Evolutionary conservation across 2,329 filamentous ascomycete genomes (phyloP).

Genomic region (Decorospora gaudefroyi): DNA sequence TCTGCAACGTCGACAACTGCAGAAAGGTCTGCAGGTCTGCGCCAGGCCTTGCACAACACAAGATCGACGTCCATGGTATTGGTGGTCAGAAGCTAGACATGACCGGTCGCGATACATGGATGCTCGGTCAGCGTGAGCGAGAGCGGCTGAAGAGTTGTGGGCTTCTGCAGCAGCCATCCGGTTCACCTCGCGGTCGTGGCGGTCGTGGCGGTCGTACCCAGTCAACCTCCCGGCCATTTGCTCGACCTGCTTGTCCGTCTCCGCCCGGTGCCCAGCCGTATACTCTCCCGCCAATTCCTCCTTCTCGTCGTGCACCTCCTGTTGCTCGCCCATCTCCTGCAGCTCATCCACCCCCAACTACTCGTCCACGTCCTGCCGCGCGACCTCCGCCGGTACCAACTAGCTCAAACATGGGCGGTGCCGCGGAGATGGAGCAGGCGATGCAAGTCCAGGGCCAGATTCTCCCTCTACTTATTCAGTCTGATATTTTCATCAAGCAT

Average conservation of each 20-base stretch:
- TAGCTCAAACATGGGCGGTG: constrained; percentile 15
- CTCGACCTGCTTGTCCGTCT: background rate
- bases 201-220: background rate
- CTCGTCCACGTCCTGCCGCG: background rate
- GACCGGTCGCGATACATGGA: constrained; percentile 28
- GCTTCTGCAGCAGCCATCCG: constrained; percentile 9
- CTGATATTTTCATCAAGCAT: constrained; percentile 35
- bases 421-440: constrained; percentile 35
- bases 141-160: constrained; percentile 25
- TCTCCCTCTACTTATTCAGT: constrained; percentile 35
- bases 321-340: background rate
- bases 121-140: constrained; percentile 23
- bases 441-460: constrained; percentile 30
- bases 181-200: constrained; percentile 1
- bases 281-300: background rate
- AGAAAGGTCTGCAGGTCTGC: constrained; percentile 25
- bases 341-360: background rate
- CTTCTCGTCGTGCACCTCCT: background rate
- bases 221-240: background rate
- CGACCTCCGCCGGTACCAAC: background rate
- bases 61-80: constrained; percentile 28
- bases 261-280: background rate
- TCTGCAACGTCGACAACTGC: constrained; percentile 22
- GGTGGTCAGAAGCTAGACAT: constrained; percentile 29
- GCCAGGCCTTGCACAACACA: constrained; percentile 27